A percentile compares a stretch with the other conserved stretches of the same genome.
Evolutionary conservation across 768 basidiomycete species (phyloP).

Genomic region (Boletus rex-veris): DNA sequence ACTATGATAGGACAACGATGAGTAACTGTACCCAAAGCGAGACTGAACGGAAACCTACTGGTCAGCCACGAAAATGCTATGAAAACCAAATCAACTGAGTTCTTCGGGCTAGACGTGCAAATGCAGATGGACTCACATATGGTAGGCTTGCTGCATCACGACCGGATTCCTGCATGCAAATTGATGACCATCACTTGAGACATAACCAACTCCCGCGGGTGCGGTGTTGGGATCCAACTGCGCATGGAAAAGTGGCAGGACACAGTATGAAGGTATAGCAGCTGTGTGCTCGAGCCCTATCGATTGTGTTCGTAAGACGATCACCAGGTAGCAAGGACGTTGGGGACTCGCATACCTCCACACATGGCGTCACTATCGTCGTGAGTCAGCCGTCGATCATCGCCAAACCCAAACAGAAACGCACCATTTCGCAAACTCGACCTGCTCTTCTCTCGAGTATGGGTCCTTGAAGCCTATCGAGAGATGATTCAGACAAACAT

Average conservation of each 20-base stretch:
- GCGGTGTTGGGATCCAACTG: slow-evolving; percentile 28
- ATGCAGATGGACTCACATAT: slow-evolving; percentile 44
- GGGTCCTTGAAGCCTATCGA: slow-evolving; percentile 58
- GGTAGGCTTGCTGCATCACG: slow-evolving; percentile 51
- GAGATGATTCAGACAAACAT: no score
- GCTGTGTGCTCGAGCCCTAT: slow-evolving; percentile 50
- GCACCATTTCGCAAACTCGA: slow-evolving; percentile 53
- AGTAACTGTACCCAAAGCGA: background rate
- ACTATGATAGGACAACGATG: slow-evolving; percentile 24
- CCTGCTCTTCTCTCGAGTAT: slow-evolving; percentile 57
- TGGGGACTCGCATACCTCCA: slow-evolving; percentile 32
- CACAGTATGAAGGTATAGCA: slow-evolving; percentile 51
- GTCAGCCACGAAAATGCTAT: slow-evolving; percentile 53
- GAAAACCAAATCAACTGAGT: background rate
- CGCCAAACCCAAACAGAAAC: slow-evolving; percentile 3
- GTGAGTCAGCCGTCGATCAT: background rate
- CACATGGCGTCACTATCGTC: slow-evolving; percentile 48
- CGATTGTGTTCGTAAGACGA: background rate
- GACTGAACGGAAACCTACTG: slow-evolving; percentile 27
- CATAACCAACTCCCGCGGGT: slow-evolving; percentile 38
- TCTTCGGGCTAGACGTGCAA: accelerated
- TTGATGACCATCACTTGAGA: slow-evolving; percentile 55
- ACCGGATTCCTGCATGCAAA: slow-evolving; percentile 54
- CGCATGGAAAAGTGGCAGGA: slow-evolving; percentile 51
- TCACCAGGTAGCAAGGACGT: background rate